These are phyloP conservation scores for Daphne laureola DNA, from an alignment of 441 rosid species.

Conservation along the genomic window DNA sequence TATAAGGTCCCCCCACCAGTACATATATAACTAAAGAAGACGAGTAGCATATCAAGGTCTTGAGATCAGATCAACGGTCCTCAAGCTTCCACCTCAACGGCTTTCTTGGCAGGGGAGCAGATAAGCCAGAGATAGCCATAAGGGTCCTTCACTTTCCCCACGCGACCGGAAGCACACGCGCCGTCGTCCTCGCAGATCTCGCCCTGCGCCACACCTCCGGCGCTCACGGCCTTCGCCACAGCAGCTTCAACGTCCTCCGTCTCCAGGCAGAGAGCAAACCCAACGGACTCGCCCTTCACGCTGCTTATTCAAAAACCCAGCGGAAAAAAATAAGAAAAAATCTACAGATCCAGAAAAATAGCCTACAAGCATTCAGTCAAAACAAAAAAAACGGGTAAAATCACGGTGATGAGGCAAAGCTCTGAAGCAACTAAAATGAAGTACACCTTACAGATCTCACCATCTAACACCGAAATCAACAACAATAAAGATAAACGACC, in stretches of 20 bases:
- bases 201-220: constrained; percentile 54
- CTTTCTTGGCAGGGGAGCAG: constrained; percentile 32
- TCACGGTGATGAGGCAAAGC: not conserved
- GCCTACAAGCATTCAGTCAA: not conserved
- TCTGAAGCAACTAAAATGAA: not conserved
- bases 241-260: constrained; percentile 64
- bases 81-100: constrained; percentile 34
- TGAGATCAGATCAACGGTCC: constrained; percentile 8
- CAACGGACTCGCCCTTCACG: constrained; percentile 21
- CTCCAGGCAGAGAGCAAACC: constrained; percentile 37
- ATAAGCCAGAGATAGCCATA: constrained; percentile 68
- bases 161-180: constrained; percentile 40
- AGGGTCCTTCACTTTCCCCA: constrained; percentile 69
- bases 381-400: no score
- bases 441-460: not conserved
- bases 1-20: constrained; percentile 19
- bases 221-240: constrained; percentile 49
- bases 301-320: constrained; percentile 17
- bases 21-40: not conserved
- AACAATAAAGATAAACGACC: not conserved
- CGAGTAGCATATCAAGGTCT: not conserved
- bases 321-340: not conserved
- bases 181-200: constrained; percentile 38
- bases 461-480: not conserved
- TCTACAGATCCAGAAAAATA: not conserved